Conservation (phyloP, 345 rosid species). For the Rubroshorea leprosula region DNA sequence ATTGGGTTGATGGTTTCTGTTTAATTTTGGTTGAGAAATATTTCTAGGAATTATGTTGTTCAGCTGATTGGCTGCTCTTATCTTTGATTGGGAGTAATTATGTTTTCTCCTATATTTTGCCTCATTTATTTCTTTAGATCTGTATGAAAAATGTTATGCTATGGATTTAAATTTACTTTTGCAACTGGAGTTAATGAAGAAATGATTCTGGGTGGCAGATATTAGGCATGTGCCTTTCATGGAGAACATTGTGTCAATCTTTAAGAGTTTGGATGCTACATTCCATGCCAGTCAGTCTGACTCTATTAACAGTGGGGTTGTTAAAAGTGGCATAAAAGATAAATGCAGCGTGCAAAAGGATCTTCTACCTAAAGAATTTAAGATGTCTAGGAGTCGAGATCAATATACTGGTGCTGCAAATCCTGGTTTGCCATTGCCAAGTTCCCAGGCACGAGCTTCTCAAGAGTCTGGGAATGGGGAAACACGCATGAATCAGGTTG, state of each 20-base stretch:
- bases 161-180: neutral
- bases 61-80: too few species aligned
- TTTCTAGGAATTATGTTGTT: neutral
- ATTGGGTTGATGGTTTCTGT: too few species aligned
- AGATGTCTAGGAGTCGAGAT: too few species aligned
- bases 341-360: conserved; percentile 15
- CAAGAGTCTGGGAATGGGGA: conserved; percentile 19
- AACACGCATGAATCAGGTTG: conserved; percentile 21
- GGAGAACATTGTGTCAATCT: conserved; percentile 54
- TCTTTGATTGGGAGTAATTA: neutral
- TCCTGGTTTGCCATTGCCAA: conserved; percentile 17
- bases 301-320: conserved; percentile 18
- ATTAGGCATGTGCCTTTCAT: conserved; percentile 42
- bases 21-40: too few species aligned
- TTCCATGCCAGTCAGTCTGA: conserved; percentile 31
- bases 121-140: too few species aligned
- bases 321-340: conserved; percentile 13
- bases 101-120: too few species aligned
- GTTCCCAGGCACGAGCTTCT: conserved; percentile 15
- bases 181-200: neutral
- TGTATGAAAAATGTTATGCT: neutral
- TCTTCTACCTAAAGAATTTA: too few species aligned
- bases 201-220: conserved; percentile 31
- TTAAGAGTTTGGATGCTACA: conserved; percentile 47
- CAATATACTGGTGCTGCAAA: conserved; percentile 9